Base-by-base conservation (phyloP, 108 stramenopile genomes). In the Nitzschia palea region DNA sequence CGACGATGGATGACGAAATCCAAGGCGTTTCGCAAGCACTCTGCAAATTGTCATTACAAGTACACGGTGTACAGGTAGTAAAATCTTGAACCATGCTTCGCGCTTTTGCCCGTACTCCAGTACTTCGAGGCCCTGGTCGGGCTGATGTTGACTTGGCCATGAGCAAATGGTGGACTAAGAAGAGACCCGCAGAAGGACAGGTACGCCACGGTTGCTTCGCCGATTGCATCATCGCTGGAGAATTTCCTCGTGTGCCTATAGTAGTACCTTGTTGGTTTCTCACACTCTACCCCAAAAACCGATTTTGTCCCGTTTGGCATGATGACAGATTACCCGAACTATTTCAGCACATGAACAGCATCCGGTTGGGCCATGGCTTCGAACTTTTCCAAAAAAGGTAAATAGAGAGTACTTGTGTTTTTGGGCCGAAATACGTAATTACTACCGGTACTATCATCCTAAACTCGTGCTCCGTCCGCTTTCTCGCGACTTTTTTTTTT, bases 271-370 rank as follows among this genome's bases (percentile, higher is more conserved):
- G 29, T 56, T 51, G 22, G 15, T 61, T 28, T 45, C 53, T 56
- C 54, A 30, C 51, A 23, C 2, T 14, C 33, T 61, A n/a, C n/a
- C n/a, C n/a, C n/a, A n/a, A n/a, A n/a, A n/a, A n/a, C n/a, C n/a
- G n/a, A n/a, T n/a, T n/a, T n/a, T n/a, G n/a, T 3, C 23, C 12
- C 25, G 35, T 45, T 27, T 56, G 33, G 20, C n/a, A 17, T n/a
- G 2, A 32, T 4, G 25, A 20, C 43, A 89, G 88, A 78, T 91
- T 47, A 91, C 83, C n/a, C 80, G 74, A 69, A 83, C 86, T n/a
- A 56, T 91, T 40, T 84, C 87, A n/a, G 81, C 85, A 44, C 85
- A 80, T 48, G 90, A 91, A 69, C 85, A 88, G 44, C 85, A 88
- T 58, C 64, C 78, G 53, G 63, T 91, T 36, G 63, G 77, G 47